Conservation (phyloP, 495 filamentous ascomycete genomes). For the Amphirosellinia nigrospora region DNA sequence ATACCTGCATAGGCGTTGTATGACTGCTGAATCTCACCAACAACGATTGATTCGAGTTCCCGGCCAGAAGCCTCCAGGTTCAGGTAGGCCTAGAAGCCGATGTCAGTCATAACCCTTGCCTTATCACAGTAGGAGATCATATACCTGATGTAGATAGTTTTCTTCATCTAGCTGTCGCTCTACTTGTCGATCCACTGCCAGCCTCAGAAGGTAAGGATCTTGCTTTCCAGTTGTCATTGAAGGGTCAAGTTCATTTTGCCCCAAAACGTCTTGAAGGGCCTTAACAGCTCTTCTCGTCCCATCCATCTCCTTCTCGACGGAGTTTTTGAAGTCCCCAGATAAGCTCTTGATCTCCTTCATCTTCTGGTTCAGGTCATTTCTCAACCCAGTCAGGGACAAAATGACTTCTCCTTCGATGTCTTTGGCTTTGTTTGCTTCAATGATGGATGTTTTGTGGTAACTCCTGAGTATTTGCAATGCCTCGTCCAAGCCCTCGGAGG, state of each 20-base stretch:
- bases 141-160: slow-evolving; percentile 92
- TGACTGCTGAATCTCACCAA: slow-evolving; percentile 95
- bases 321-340: slow-evolving; percentile 92
- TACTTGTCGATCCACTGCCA: slow-evolving; percentile 85
- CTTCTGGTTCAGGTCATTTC: slow-evolving; percentile 90
- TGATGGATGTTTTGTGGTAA: slow-evolving; percentile 81
- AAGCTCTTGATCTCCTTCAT: slow-evolving; percentile 97
- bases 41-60: slow-evolving; percentile 92
- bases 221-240: slow-evolving; percentile 78
- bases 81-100: slow-evolving; percentile 73
- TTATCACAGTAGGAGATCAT: slow-evolving; percentile 12
- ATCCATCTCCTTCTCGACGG: slow-evolving; percentile 81
- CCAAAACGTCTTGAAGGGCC: slow-evolving; percentile 79
- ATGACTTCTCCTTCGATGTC: slow-evolving; percentile 93
- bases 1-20: slow-evolving; percentile 93
- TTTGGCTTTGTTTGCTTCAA: slow-evolving; percentile 84
- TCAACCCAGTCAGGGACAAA: slow-evolving; percentile 78
- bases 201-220: slow-evolving; percentile 85
- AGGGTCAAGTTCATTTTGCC: slow-evolving; percentile 76
- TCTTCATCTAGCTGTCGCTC: slow-evolving; percentile 95
- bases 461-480: slow-evolving; percentile 78
- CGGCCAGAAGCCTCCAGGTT: slow-evolving; percentile 94
- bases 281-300: slow-evolving; percentile 72
- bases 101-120: slow-evolving; percentile 2
- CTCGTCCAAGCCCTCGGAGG: slow-evolving; percentile 82